Evolutionary conservation across 2,329 filamentous ascomycete genomes (phyloP), one percentile per base, ranked within the genome.

Genomic region (Monosporascus sp.): DNA sequence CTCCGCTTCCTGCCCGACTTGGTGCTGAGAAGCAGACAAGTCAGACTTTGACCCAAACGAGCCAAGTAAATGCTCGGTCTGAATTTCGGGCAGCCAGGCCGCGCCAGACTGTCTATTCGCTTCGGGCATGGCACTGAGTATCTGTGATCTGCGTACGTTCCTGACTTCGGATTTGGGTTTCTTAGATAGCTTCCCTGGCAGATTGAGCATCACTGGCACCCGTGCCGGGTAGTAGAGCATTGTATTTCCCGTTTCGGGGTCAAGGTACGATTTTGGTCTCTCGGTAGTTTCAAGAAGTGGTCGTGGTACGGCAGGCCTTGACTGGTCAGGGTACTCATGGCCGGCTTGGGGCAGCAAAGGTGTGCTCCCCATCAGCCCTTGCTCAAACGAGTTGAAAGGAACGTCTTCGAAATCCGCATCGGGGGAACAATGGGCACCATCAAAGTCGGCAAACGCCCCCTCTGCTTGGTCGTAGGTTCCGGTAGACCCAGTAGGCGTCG

Each of bases 141-240:
- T 73, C 62, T 94, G 85, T 1, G 89, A 89, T 22, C 88, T 84
- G 51, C 89, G 82, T 60, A 85, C 81, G 52, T 90, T 86, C 52
- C 85, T 80, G 5, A 84, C 78, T 9, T 78, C 72, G 3, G 81
- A 73, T 50, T 87, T 81, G 8, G 87, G 84, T 50, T 84, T 80
- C 62, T 86, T 89, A 1, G 92, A 96, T 49, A 97, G 74, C 62
- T 90, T 89, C 45, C 91, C 90, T 1, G 94, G 94, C 14, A 99
- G 75, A 63, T 96, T 97, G 53, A 99, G 79, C 85, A 96, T 92
- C 57, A 88, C 86, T 3, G 94, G 94, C 3, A 99, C 94, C 1
- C 90, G 92, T 3, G 94, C 94, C 15, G 94, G 94, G 68, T 99
- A 99, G 71, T 87, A 97, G 9, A 96, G 83, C 89, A 97, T 96